These are phyloP conservation scores for Arthroderma sp. DNA, from an alignment of 2,329 filamentous ascomycete genomes.

Conservation along the genomic window DNA sequence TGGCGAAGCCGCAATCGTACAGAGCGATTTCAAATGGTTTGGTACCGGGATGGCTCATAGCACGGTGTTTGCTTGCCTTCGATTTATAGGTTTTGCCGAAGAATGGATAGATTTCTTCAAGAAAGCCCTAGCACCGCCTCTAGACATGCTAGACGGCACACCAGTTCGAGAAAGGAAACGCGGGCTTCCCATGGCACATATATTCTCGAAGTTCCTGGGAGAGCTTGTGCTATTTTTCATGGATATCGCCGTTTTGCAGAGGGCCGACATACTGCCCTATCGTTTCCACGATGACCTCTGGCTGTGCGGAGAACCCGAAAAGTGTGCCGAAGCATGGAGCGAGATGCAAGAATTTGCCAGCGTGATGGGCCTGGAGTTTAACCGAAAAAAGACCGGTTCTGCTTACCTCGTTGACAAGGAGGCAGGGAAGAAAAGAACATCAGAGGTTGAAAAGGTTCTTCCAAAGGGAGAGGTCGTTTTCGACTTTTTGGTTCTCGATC, in stretches of 20 bases:
- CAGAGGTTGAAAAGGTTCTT: constrained; percentile 21
- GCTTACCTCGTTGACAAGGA: constrained; percentile 27
- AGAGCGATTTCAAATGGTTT: constrained; percentile 34
- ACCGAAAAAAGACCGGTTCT: constrained; percentile 37
- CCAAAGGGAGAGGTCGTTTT: constrained; percentile 40
- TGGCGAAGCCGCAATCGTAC: constrained; percentile 26
- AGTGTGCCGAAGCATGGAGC: constrained; percentile 32
- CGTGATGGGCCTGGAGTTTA: constrained; percentile 32
- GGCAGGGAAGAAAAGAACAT: constrained; percentile 8
- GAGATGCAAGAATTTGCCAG: constrained; percentile 30
- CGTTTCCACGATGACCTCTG: constrained; percentile 39
- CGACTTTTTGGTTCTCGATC: constrained; percentile 35
- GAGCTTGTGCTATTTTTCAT: constrained; percentile 37
- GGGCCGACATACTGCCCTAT: constrained; percentile 32
- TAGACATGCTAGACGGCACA: constrained; percentile 27
- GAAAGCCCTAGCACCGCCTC: constrained; percentile 33
- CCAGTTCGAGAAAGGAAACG: constrained; percentile 29
- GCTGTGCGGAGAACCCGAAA: constrained; percentile 32
- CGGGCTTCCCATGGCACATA: constrained; percentile 35
- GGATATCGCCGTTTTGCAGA: constrained; percentile 33
- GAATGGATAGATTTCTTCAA: constrained; percentile 34
- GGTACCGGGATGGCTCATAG: constrained; percentile 32
- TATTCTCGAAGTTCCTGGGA: constrained; percentile 35
- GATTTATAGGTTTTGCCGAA: constrained; percentile 32
- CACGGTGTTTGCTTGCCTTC: constrained; percentile 31